Conservation (phyloP, 148 eudicot species). For the Chenopodium berlandieri region DNA sequence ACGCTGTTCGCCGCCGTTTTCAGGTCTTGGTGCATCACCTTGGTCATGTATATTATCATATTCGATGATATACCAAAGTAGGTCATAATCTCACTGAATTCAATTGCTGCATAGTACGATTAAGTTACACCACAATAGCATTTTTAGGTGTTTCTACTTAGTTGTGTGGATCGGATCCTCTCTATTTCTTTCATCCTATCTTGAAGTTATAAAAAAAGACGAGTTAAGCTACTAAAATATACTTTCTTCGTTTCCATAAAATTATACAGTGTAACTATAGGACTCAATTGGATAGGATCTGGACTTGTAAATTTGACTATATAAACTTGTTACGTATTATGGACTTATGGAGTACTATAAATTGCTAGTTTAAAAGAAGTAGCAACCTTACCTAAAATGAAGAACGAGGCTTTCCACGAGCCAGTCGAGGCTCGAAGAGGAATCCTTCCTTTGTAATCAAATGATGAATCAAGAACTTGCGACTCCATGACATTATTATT, state of each 20-base stretch:
- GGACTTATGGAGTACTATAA: too few relatives aligned
- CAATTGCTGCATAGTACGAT: slow-evolving; percentile 51
- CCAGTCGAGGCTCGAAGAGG: slow-evolving; percentile 70
- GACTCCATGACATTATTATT: not conserved
- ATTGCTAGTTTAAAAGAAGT: not conserved
- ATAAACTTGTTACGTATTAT: too few relatives aligned
- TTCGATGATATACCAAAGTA: slow-evolving; percentile 77
- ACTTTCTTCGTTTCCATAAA: too few relatives aligned
- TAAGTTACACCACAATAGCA: too few relatives aligned
- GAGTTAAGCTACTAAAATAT: too few relatives aligned
- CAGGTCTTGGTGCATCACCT: slow-evolving; percentile 69
- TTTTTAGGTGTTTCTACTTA: too few relatives aligned
- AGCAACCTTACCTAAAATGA: slow-evolving; percentile 51
- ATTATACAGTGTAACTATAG: too few relatives aligned
- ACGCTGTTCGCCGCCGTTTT: slow-evolving; percentile 67
- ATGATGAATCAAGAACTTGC: slow-evolving; percentile 51
- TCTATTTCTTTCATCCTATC: not conserved
- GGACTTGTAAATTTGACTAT: too few relatives aligned
- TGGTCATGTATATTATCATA: slow-evolving; percentile 67
- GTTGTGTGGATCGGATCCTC: too few relatives aligned
- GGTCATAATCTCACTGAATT: slow-evolving; percentile 79
- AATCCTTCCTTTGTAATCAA: slow-evolving; percentile 59
- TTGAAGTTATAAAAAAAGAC: too few relatives aligned
- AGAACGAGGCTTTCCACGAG: slow-evolving; percentile 69
- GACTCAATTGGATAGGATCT: too few relatives aligned